Base-by-base conservation (phyloP, 2,329 filamentous ascomycete genomes). In the Purpureocillium takamizusanense region DNA sequence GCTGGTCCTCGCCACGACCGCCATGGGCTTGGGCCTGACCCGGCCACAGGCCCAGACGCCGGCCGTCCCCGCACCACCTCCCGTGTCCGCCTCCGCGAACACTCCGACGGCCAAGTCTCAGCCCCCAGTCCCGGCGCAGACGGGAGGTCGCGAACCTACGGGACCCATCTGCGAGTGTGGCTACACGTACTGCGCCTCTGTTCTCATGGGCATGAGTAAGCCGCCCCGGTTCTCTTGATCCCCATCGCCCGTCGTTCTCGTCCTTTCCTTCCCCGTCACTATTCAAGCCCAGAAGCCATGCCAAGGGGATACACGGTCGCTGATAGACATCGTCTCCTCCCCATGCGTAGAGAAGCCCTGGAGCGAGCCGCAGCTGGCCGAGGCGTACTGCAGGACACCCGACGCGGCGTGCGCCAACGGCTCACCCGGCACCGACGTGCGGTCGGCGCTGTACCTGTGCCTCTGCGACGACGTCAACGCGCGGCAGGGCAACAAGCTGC, bases 181-280 rank as follows among this genome's bases (percentile, higher is more conserved):
- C 39, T 65, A 63, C 38, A 65, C 62, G 3, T 65, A 65, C 41
- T 65, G 62, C 42, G 59, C 60, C 9, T 52, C 56, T 2, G 61
- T 65, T 11, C 50, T 65, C 15, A 53, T 57, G 50, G 48, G 38
- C 2, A 63, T 63, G 60, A 51, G 60, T 61, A 50, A 34, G 52
- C 45, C 2, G 9, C 18, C 11, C 8, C 27, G 3, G 23, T 12
- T 13, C 25, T 18, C 12, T 6, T 11, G 6, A 13, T n/a, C n/a
- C n/a, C n/a, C 7, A n/a, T 21, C 14, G 13, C 7, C 28, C 15
- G 21, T 10, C 21, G 6, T 25, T 25, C 10, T 25, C 21, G 6
- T 10, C 10, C 21, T 10, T 25, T 5, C 6, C 10, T 10, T 10
- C 21, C 21, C 21, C 21, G n/a, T n/a, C n/a, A n/a, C n/a, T n/a